These are phyloP conservation scores for Agapanthus africanus DNA, from an alignment of 106 monocot species.

Conservation along the genomic window DNA sequence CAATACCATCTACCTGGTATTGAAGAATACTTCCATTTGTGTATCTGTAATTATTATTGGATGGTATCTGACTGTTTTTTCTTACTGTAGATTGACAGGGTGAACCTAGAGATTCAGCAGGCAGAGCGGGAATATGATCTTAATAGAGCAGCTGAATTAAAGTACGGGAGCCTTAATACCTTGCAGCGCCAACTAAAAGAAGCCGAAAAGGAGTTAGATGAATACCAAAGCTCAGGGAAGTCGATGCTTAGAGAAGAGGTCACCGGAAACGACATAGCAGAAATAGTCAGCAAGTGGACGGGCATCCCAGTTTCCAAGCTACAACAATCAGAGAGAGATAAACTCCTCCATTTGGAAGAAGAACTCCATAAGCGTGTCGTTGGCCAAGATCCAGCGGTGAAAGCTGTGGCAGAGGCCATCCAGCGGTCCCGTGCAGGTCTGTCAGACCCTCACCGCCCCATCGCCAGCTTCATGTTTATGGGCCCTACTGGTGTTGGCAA, in stretches of 20 bases:
- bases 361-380: constrained; percentile 95
- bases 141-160: constrained; percentile 90
- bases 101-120: constrained; percentile 94
- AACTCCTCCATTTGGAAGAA: constrained; percentile 82
- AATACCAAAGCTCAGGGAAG: constrained; percentile 85
- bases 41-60: too few relatives aligned
- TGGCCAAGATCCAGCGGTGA: constrained; percentile 91
- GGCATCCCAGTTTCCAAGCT: constrained; percentile 97
- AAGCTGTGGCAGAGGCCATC: constrained; percentile 90
- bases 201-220: constrained; percentile 82
- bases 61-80: too few relatives aligned
- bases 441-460: constrained; percentile 91
- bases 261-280: constrained; percentile 84
- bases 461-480: constrained; percentile 99
- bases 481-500: constrained; percentile 99
- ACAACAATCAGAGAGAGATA: constrained; percentile 90
- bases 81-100: constrained; percentile 97
- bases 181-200: constrained; percentile 76
- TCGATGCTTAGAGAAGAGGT: constrained; percentile 98
- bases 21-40: too few relatives aligned
- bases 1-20: too few relatives aligned
- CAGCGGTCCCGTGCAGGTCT: constrained; percentile 92
- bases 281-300: constrained; percentile 98
- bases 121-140: constrained; percentile 98
- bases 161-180: constrained; percentile 90